Percentiles rank a stretch among this genome's conserved stretches.
These are phyloP conservation scores for Komagataella pastoris DNA, from an alignment of 805 yeast species.

Conservation along the genomic window DNA sequence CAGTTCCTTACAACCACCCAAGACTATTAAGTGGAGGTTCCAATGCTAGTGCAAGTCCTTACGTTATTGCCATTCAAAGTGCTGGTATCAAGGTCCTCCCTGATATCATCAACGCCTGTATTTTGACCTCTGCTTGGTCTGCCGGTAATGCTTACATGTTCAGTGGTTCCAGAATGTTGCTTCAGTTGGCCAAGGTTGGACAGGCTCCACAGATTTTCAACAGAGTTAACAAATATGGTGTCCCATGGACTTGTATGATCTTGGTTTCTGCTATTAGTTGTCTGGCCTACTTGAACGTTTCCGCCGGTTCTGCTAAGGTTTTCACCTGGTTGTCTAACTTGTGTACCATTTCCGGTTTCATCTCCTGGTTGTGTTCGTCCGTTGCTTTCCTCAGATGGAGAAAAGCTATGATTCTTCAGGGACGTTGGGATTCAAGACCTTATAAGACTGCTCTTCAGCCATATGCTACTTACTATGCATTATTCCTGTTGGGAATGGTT, in stretches of 20 bases:
- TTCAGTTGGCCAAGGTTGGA: constrained; percentile 45
- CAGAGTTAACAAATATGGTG: constrained; percentile 38
- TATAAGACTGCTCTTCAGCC: constrained; percentile 45
- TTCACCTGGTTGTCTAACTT: constrained; percentile 57
- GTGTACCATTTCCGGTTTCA: constrained; percentile 52
- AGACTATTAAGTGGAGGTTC: constrained; percentile 29
- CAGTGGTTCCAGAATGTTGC: constrained; percentile 39
- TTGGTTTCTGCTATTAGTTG: constrained; percentile 25
- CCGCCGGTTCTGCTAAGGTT: constrained; percentile 36
- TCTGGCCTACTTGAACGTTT: constrained; percentile 40
- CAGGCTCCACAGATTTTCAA: constrained; percentile 41
- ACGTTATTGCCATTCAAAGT: constrained; percentile 59
- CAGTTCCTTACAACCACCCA: constrained; percentile 40
- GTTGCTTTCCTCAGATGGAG: constrained; percentile 49
- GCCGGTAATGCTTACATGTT: constrained; percentile 39
- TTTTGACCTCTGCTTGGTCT: constrained; percentile 46
- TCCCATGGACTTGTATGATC: constrained; percentile 38
- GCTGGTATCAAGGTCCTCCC: constrained; percentile 51
- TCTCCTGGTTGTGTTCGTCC: constrained; percentile 41
- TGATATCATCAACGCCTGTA: constrained; percentile 57
- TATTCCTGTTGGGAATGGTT: constrained; percentile 33
- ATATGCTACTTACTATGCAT: constrained; percentile 39
- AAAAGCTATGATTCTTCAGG: constrained; percentile 43
- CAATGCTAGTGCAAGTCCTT: constrained; percentile 58
- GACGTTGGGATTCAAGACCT: constrained; percentile 40